These are phyloP conservation scores for Guadua angustifolia DNA, from an alignment of 176 grass and related monocot species.

Conservation along the genomic window DNA sequence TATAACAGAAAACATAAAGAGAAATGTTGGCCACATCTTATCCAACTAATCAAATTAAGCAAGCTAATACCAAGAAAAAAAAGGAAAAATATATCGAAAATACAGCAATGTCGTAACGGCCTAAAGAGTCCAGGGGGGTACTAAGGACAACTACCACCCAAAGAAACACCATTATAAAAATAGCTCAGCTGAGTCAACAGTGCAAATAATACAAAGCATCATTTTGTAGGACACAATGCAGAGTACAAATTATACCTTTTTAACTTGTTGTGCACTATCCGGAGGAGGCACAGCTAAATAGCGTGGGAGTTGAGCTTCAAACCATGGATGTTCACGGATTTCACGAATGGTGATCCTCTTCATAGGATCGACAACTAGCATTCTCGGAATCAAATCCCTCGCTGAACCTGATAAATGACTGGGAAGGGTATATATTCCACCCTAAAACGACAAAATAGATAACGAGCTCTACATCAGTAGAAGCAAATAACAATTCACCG, in stretches of 20 bases:
- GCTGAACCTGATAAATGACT: conserved; percentile 68
- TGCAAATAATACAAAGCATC: conserved; percentile 6
- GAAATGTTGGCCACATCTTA: background rate
- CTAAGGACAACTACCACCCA: background rate
- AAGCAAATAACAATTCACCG: background rate
- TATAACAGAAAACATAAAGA: background rate
- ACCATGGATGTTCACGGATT: conserved; percentile 75
- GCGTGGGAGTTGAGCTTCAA: conserved; percentile 60
- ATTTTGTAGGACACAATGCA: conserved; percentile 12
- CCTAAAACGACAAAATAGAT: conserved; percentile 42
- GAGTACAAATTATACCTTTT: conserved; percentile 51
- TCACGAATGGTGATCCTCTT: conserved; percentile 73
- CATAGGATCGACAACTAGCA: conserved; percentile 78
- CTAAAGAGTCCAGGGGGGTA: background rate
- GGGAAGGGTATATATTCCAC: conserved; percentile 75
- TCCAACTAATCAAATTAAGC: background rate
- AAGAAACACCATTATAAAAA: background rate
- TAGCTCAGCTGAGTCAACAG: background rate
- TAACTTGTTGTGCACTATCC: conserved; percentile 68
- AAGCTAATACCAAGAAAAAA: background rate
- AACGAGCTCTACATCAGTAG: conserved; percentile 19
- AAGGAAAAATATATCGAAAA: background rate
- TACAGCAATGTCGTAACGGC: background rate
- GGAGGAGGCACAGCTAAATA: conserved; percentile 76
- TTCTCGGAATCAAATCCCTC: conserved; percentile 76